Evolutionary conservation across 805 yeast genomes (phyloP), one percentile per base, ranked within the genome.

Genomic region (Metschnikowia dekortorum): DNA sequence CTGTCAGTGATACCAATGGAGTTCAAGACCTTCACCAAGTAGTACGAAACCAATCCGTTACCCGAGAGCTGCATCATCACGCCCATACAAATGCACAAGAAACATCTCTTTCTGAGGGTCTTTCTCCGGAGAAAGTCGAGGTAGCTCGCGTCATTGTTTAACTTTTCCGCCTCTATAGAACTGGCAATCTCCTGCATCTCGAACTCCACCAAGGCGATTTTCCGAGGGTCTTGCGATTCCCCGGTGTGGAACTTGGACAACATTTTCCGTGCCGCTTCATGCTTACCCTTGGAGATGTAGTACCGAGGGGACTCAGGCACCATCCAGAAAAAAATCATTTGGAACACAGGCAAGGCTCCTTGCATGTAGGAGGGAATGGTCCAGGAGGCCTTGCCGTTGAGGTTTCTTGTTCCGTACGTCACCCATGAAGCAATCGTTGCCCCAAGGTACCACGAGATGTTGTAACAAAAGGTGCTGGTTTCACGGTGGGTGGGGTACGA

Each of bases 311-410:
- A 71, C 59, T 78, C 82, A 28, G 83, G 83, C 47, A 75, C 68
- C 6, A 44, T 29, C 41, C 56, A 41, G 31, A 61, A 44, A 43
- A 52, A 22, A 8, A 43, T 26, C 22, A 69, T 26, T 58, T 78
- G 82, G 26, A 75, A 14, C 2, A 72, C 22, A 2, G 85, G 82
- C 54, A 76, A 65, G 16, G 69, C 59, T 39, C 75, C 79, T 63
- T 81, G 85, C 39, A 81, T 52, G 46, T 70, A 70, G 10, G 81
- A 70, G 37, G 85, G 85, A 48, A 80, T 66, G 65, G 81, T 76
- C 84, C 84, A 81, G 29, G 74, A 66, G 71, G 55, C 55, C 31
- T 47, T 49, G 11, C 50, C 32, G 13, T 43, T 22, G n/a, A 53
- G 36, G 16, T 58, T 53, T 46, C 70, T 62, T 16, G 80, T 68